These are phyloP conservation scores for Schizosaccharomyces japonicus DNA, from an alignment of 805 yeast genomes.

Conservation along the genomic window DNA sequence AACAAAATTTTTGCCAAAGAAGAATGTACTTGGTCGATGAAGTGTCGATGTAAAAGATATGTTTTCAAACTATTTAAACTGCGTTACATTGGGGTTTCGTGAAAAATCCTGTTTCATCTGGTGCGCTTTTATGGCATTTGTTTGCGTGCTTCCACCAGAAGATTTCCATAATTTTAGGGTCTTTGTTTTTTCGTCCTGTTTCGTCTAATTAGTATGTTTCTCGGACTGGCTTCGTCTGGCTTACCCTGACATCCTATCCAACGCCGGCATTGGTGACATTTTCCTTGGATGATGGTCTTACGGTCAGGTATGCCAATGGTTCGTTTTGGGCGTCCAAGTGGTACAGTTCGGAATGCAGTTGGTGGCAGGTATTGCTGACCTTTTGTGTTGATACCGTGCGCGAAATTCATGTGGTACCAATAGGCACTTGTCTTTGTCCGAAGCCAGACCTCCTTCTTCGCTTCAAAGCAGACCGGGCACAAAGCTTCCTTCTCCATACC, in stretches of 20 bases:
- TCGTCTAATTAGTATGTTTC: neutral
- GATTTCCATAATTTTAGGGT: slow-evolving; percentile 1
- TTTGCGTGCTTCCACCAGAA: slow-evolving; percentile 5
- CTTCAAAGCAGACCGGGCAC: neutral
- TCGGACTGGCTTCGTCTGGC: neutral
- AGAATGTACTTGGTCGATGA: no score
- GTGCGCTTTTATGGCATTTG: neutral
- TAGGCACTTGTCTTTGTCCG: slow-evolving; percentile 3
- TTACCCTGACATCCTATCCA: slow-evolving; percentile 4
- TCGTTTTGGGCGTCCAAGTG: neutral
- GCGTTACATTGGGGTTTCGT: neutral
- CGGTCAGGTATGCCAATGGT: neutral
- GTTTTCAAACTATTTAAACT: neutral
- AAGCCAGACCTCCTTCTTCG: neutral
- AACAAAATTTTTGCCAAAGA: no score
- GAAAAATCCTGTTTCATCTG: neutral
- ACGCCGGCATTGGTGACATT: slow-evolving; percentile 1
- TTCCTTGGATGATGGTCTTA: neutral
- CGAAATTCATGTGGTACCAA: slow-evolving; percentile 4
- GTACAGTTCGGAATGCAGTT: neutral
- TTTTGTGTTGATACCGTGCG: slow-evolving; percentile 2
- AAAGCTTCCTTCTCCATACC: neutral
- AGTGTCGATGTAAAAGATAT: no score
- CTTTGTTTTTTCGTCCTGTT: neutral
- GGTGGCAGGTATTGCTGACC: slow-evolving; percentile 3